Base-by-base conservation (phyloP, 1,284 basidiomycete genomes). In the Sanguinoderma infundibulare region DNA sequence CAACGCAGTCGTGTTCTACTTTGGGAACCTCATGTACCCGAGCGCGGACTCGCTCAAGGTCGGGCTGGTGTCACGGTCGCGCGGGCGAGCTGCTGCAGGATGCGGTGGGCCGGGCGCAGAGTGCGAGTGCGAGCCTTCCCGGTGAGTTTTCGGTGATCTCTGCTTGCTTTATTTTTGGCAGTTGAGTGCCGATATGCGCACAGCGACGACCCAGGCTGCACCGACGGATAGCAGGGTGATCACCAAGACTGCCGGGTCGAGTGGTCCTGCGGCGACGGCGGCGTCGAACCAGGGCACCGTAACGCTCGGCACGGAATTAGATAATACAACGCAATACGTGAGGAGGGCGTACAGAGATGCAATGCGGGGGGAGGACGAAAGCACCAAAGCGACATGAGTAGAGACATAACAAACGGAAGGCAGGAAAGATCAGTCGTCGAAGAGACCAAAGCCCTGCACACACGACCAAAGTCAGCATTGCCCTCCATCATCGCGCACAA, bases 381-480 rank as follows among this genome's bases (percentile, higher is more conserved):
- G 49, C 49, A 51, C 49, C 49, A 51, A 20, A 51, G 49, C 49
- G 34, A 51, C 34, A 35, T 49, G n/a, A n/a, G n/a, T n/a, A 35
- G 49, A 51, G 30, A 35, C 22, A 34, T 24, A 32, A 50, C 30
- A 5, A 5, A 50, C 22, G 49, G 49, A 36, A 22, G 22, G 12
- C 14, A 36, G 17, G 49, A 35, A 35, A 42, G 8, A 51, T 86
- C 83, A 92, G n/a, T n/a, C n/a, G 80, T 92, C 91, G 84, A 92
- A 92, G 64, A 92, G 84, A 83, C 90, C 90, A 82, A 92, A 92
- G 78, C 90, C 90, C 87, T 87, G 67, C 20, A 26, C 8, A 12
- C 6, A 8, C 20, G 20, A n/a, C 12, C 6, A 3, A 35, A 2
- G 30, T 52, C 44, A 57, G 26, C 57, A 40, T n/a, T 15, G n/a